Conservation (phyloP, 2,329 filamentous ascomycete genomes). For the Grosmannia huntii region DNA sequence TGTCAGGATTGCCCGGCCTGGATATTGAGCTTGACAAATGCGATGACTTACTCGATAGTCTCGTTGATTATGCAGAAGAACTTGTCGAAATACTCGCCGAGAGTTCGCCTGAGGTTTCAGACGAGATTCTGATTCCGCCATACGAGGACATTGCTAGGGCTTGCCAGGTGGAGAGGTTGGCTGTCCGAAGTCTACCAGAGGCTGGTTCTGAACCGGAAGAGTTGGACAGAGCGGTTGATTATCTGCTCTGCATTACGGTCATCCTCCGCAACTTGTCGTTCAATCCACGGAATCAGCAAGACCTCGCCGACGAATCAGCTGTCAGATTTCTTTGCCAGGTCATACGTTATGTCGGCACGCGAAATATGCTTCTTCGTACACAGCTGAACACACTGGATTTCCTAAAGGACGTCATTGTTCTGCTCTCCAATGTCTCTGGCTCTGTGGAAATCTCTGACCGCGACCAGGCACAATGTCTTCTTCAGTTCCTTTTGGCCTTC, state of each 20-base stretch:
- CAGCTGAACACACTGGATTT: conserved; percentile 83
- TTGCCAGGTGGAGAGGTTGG: conserved; percentile 61
- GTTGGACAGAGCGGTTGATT: conserved; percentile 74
- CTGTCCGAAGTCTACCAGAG: conserved; percentile 56
- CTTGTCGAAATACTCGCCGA: conserved; percentile 77
- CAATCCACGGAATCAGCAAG: conserved; percentile 56
- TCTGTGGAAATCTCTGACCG: conserved; percentile 69
- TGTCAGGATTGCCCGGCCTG: conserved; percentile 48
- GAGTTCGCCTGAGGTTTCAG: conserved; percentile 71
- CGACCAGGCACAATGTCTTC: conserved; percentile 74
- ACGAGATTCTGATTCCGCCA: conserved; percentile 67
- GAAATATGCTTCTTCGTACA: conserved; percentile 72
- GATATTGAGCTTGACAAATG: conserved; percentile 58
- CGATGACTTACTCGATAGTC: conserved; percentile 76
- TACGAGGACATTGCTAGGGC: conserved; percentile 81
- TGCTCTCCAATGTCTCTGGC: conserved; percentile 79
- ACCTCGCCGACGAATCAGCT: conserved; percentile 63
- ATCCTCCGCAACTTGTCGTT: conserved; percentile 91
- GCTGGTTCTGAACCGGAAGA: conserved; percentile 71
- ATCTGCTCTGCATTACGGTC: conserved; percentile 79
- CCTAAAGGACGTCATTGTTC: conserved; percentile 87
- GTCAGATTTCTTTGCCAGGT: conserved; percentile 74
- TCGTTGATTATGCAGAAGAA: conserved; percentile 84
- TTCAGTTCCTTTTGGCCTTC: conserved; percentile 86
- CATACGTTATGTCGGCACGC: conserved; percentile 77